phyloP scores from a whole-genome alignment of 129 eudicot species.

The Kitagawia praeruptora region DNA sequence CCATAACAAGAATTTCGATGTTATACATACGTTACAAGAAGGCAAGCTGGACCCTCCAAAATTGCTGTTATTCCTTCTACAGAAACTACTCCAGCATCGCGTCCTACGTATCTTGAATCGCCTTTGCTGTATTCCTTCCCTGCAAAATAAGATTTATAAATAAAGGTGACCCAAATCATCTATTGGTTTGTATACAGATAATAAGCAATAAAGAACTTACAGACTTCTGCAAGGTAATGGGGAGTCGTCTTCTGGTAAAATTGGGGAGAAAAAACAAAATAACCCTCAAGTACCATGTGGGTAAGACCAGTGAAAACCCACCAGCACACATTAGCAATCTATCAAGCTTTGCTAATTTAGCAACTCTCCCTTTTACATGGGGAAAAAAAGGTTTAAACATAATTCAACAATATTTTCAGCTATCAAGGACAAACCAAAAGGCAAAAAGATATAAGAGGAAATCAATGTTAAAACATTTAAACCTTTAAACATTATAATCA shows the following conservation, averaged over 20 bases:
- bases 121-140: slow-evolving; percentile 99
- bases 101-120: slow-evolving; percentile 74
- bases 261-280: slow-evolving; percentile 76
- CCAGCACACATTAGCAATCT: slow-evolving; percentile 91
- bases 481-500: neutral
- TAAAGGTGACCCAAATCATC: neutral
- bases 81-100: slow-evolving; percentile 61
- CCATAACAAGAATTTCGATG: neutral
- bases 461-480: neutral
- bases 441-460: neutral
- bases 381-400: neutral
- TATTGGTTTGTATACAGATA: neutral
- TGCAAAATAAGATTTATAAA: slow-evolving; percentile 11
- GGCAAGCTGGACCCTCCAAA: slow-evolving; percentile 78
- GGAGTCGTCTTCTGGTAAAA: slow-evolving; percentile 60
- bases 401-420: neutral
- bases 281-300: slow-evolving; percentile 87
- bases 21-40: slow-evolving; percentile 67
- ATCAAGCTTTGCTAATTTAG: slow-evolving; percentile 50
- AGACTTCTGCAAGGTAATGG: slow-evolving; percentile 78
- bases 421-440: neutral
- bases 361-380: slow-evolving; percentile 37
- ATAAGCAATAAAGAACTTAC: slow-evolving; percentile 35
- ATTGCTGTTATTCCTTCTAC: slow-evolving; percentile 84
- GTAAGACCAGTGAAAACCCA: slow-evolving; percentile 89